Percentiles rank a stretch among this genome's conserved stretches.
phyloP scores from a whole-genome alignment of 129 eudicot species.

The Helianthus annuus region DNA sequence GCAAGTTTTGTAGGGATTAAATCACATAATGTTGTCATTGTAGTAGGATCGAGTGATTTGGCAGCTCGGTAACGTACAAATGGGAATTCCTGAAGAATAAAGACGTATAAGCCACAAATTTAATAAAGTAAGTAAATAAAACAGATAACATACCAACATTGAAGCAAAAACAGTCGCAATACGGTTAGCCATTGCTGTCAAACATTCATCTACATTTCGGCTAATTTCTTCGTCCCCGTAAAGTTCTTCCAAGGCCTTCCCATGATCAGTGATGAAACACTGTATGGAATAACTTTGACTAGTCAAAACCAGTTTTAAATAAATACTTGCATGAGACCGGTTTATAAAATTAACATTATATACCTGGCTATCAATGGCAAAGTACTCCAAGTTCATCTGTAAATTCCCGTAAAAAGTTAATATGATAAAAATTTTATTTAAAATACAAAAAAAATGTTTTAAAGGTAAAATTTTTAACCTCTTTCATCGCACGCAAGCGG shows the following conservation, averaged over 20 bases:
- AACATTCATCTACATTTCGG: conserved; percentile 60
- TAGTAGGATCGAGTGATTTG: conserved; percentile 79
- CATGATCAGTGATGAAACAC: conserved; percentile 89
- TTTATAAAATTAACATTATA: conserved; percentile 12
- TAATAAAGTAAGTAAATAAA: background rate
- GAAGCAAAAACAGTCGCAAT: conserved; percentile 96
- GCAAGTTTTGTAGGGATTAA: conserved; percentile 92
- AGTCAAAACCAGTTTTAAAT: conserved; percentile 13
- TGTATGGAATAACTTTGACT: conserved; percentile 22
- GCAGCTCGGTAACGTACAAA: conserved; percentile 92
- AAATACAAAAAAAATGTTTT: background rate
- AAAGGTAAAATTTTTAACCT: conserved; percentile 41
- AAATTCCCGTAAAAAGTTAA: conserved; percentile 30
- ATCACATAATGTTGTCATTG: conserved; percentile 91
- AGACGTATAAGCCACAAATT: background rate
- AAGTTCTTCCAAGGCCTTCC: conserved; percentile 74
- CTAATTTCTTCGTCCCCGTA: conserved; percentile 74
- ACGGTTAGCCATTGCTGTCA: conserved; percentile 77
- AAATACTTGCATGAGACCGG: conserved; percentile 4
- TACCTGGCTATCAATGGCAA: conserved; percentile 97
- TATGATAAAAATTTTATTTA: conserved; percentile 2
- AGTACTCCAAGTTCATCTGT: conserved; percentile 99
- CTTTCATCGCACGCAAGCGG: conserved; percentile 85
- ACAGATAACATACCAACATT: conserved; percentile 57
- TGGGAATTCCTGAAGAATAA: conserved; percentile 74